Conservation (phyloP, 225 moss, liverwort and hornwort genomes). For the Marchantia paleacea region DNA sequence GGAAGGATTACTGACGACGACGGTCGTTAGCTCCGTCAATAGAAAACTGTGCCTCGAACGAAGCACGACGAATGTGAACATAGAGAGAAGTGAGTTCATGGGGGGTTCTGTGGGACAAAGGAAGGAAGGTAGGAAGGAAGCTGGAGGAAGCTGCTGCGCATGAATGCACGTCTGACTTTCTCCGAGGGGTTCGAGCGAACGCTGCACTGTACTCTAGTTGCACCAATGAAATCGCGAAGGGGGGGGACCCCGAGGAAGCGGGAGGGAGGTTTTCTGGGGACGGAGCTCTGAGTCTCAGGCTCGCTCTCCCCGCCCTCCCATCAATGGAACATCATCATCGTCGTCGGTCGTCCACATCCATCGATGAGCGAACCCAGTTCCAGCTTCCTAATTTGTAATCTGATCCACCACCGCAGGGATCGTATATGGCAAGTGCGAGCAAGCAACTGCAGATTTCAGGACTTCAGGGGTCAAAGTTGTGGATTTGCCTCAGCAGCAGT, state of each 20-base stretch:
- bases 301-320: neutral
- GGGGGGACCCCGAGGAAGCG: neutral
- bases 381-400: neutral
- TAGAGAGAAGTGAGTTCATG: no score
- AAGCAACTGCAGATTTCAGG: no score
- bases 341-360: neutral
- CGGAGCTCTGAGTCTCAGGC: neutral
- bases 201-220: neutral
- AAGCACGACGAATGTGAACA: neutral
- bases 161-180: conserved; percentile 6
- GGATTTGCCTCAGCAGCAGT: no score
- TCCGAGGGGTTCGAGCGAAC: neutral
- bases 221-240: neutral
- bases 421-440: neutral
- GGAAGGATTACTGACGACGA: neutral
- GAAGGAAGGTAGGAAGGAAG: neutral
- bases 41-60: neutral
- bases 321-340: neutral
- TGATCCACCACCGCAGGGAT: neutral
- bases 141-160: neutral
- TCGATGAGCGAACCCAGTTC: neutral
- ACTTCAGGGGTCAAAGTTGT: no score
- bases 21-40: neutral
- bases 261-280: neutral
- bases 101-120: neutral